phyloP scores from a whole-genome alignment of 495 filamentous ascomycete genomes.

The Hypoxylon lenormandii region DNA sequence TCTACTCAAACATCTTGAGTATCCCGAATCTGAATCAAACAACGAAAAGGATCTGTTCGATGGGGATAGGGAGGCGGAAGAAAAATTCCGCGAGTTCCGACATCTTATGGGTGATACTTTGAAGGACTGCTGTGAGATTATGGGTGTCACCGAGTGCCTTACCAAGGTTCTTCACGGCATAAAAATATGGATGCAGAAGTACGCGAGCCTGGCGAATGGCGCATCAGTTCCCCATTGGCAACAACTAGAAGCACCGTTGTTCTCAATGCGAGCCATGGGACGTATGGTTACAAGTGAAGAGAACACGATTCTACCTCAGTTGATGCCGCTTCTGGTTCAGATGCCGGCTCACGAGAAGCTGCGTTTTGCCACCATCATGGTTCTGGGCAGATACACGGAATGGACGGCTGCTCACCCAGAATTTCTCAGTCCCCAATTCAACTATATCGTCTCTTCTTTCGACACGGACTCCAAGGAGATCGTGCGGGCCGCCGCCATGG shows the following conservation, averaged over 20 bases:
- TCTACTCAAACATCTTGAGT: slow-evolving; percentile 91
- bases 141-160: slow-evolving; percentile 89
- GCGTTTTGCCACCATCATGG: slow-evolving; percentile 96
- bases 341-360: slow-evolving; percentile 97
- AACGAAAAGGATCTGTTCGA: slow-evolving; percentile 89
- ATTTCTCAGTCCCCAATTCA: slow-evolving; percentile 87
- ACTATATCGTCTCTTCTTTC: slow-evolving; percentile 93
- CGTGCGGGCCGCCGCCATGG: slow-evolving; percentile 87
- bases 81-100: slow-evolving; percentile 95
- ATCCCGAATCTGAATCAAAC: slow-evolving; percentile 77
- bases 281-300: slow-evolving; percentile 94
- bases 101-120: slow-evolving; percentile 98
- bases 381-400: slow-evolving; percentile 93
- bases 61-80: slow-evolving; percentile 93
- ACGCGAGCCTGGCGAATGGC: slow-evolving; percentile 76
- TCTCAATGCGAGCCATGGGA: slow-evolving; percentile 95
- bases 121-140: slow-evolving; percentile 96
- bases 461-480: slow-evolving; percentile 86
- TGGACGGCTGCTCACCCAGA: slow-evolving; percentile 96
- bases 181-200: slow-evolving; percentile 84
- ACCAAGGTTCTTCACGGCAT: slow-evolving; percentile 85
- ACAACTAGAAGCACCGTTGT: slow-evolving; percentile 91
- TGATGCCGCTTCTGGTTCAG: slow-evolving; percentile 90
- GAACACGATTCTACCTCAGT: slow-evolving; percentile 81
- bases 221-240: slow-evolving; percentile 96